Evolutionary conservation across 495 filamentous ascomycete species (phyloP), one percentile per base, ranked within the genome.

Genomic region (Neurospora sp.): DNA sequence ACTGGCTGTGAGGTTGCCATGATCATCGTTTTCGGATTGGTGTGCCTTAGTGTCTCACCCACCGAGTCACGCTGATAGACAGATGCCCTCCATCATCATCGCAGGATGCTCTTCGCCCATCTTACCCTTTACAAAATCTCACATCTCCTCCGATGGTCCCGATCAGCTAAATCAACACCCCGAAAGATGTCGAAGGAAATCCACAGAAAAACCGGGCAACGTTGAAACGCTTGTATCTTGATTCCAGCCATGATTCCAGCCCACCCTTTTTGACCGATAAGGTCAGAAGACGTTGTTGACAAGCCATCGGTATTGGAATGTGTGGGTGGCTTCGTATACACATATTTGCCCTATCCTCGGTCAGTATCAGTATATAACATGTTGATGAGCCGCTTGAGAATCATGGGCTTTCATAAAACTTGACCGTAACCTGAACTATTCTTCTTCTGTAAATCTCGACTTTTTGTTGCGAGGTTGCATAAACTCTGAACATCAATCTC

Each of bases 11-110:
- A 38, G 40, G 69, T 75, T 59, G 71, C 75, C 72, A 74, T 73
- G 38, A 39, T 70, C 69, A 40, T 44, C n/a, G 53, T 65, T 72
- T n/a, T 41, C 45, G 40, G 27, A 48, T 74, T 78, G 73, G 78
- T 80, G 79, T 79, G 78, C 74, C 75, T 76, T 74, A 53, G 68
- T 81, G 79, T 81, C 79, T 81, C 79, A 81, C 76, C 65, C 72
- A 61, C 59, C 70, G 70, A 79, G 79, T 81, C 78, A 78, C 78
- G 75, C 73, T 76, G 74, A 71, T 72, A 59, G 40, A 61, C 72
- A 40, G 70, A 71, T 73, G 68, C 65, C 40, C 71, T 75, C 73
- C 70, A 38, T 65, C 27, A 65, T 31, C 44, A 65, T 31, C 44
- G 38, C 74, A 70, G 72, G 42, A 70, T 70, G 53, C 53, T 68